Evolutionary conservation across 345 rosid genomes (phyloP), one percentile per base, ranked within the genome.

Genomic region (Psidium friedrichsthalianum): DNA sequence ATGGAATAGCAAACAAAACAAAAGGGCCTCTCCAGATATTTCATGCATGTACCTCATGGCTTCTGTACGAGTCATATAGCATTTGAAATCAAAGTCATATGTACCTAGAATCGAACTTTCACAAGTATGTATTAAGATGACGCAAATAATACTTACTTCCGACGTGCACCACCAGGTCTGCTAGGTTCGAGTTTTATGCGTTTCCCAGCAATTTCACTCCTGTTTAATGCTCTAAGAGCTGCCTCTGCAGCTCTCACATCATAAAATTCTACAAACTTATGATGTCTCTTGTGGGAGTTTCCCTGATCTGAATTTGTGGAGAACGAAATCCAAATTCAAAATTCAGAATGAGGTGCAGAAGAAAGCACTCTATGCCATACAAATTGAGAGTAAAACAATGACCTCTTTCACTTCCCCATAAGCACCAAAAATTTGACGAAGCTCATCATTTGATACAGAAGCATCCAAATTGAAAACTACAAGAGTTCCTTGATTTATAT

Each of bases 351-450:
- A 83, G 40, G 15, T 5, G n/a, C n/a, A 82, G 53, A 25, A 36
- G 42, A 32, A 3, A 85, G 51, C 76, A 82, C 29, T 51, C 85
- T 9, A 6, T 53, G 32, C 59, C 56, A 51, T 6, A 64, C 49
- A 47, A 44, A 56, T 86, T 56, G 53, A 27, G 55, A 36, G 58
- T 76, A 11, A 32, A 59, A 83, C 84, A 84, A 20, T 56, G 83
- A 95, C 99, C 97, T 96, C 98, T 91, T 96, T 96, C 84, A 96
- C 93, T 91, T 96, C 99, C 58, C 99, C 99, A 90, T 93, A 93
- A 86, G 90, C 94, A 87, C 97, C 94, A 56, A 96, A 96, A 84
- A 92, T 91, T 88, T 90, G 92, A 84, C 94, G 96, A 78, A 95
- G 97, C 85, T 96, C 98, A 47, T 96, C 98, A 81, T 94, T 95